Base-by-base conservation (phyloP, 441 rosid species). In the Adansonia gregorii region DNA sequence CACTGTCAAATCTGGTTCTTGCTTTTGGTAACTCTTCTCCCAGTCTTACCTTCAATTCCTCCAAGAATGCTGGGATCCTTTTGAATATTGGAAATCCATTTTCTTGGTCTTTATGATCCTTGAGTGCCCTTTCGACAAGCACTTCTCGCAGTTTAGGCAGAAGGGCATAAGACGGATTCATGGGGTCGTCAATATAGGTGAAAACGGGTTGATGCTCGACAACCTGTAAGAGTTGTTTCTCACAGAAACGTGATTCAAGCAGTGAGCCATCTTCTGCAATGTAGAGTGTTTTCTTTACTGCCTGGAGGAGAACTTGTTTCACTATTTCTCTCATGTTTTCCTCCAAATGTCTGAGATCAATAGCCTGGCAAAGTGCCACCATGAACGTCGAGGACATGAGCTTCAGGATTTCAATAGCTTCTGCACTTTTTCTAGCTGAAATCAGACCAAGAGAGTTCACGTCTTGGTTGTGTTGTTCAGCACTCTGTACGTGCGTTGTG, bases 181-280 rank as follows among this genome's bases (percentile, higher is more conserved):
- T 41, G 19, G 85, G 89, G 79, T 85, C 88, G 17, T 83, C 89
- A 0, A 83, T 67, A 41, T 85, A 83, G 73, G 88, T 78, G 78
- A 87, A 87, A 9, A 85, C 73, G 3, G 86, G 85, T 64, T 79
- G 82, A 43, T 83, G 86, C 6, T 87, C 85, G 22, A 85, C 48
- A 59, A 83, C 82, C 77, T 83, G 86, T 63, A 83, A 46, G 64
- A 87, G 84, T 55, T 85, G 80, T 75, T 83, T 85, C 83, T 85
- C 86, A 20, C 83, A 83, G 79, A 87, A 85, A 15, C 87, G 80
- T 0, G 85, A 83, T 70, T 83, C 81, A 31, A 85, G 86, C 15
- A 85, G 69, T 7, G 77, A 78, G 24, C 88, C 89, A 67, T 85
- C 85, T 65, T 81, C 86, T 45, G 87, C 76, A 0, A 72, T 14